Base-by-base conservation (phyloP, 495 filamentous ascomycete genomes). In the Penicillium herquei region DNA sequence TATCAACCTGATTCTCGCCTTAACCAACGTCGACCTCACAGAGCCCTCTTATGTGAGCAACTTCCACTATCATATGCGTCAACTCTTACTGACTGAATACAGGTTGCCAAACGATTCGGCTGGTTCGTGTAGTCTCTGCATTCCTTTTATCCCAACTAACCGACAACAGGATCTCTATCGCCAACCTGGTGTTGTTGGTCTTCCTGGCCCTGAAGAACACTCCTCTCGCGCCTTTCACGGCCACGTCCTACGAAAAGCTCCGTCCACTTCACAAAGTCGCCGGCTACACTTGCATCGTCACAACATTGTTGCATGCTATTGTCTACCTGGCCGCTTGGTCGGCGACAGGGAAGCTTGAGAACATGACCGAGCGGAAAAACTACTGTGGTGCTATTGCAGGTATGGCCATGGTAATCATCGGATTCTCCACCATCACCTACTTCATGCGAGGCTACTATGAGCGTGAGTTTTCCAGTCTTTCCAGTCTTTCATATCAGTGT, bases 131-230 rank as follows among this genome's bases (percentile, higher is more conserved):
- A n/a, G n/a, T n/a, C n/a, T n/a, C n/a, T n/a, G n/a, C n/a, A n/a
- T 10, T 39, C 14, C 37, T 10, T 31, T 48, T n/a, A 3, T 13
- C 12, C 21, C 9, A 14, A 47, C 4, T 7, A n/a, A 16, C 13
- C 3, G 1, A 7, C 48, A n/a, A 51, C 57, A 85, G 84, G 83
- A 69, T 85, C 65, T 69, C 76, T 1, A 61, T 82, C 3, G 70
- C 59, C 31, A 87, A 85, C 55, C 57, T 83, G 51, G 74, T 69
- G 18, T 69, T 87, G 17, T 70, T 84, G 18, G 75, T 84, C 13
- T 84, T 86, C 47, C 70, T 87, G 26, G 78, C 80, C 1, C 65
- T 87, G 49, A 85, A 82, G 53, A 85, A 87, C 60, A 85, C 81
- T 0, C 84, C 84, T 33, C 60, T 87, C 14, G 79, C 83, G 30